Conservation (phyloP, 495 filamentous ascomycete genomes). For the Rusavskia elegans region DNA sequence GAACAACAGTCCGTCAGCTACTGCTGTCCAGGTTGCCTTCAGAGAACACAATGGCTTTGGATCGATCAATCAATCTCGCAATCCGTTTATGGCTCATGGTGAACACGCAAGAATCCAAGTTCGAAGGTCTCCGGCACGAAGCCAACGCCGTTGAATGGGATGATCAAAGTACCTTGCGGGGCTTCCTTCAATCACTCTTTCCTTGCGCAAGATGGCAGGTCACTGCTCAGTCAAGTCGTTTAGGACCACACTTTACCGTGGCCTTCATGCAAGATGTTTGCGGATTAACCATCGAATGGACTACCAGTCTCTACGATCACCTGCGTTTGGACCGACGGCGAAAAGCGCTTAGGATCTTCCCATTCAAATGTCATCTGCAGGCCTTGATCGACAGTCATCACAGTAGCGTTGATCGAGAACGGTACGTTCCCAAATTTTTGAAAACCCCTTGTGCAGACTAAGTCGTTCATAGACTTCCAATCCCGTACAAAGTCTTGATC, state of each 20-base stretch:
- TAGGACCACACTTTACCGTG: slow-evolving; percentile 4
- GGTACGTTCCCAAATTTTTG: background rate
- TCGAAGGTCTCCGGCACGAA: background rate
- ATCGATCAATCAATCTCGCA: background rate
- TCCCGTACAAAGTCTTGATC: slow-evolving; percentile 1
- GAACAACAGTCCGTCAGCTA: background rate
- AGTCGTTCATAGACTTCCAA: background rate
- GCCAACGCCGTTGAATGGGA: slow-evolving; percentile 3
- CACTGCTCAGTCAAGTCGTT: slow-evolving; percentile 1
- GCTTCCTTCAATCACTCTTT: slow-evolving; percentile 3
- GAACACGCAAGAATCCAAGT: background rate
- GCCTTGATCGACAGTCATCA: slow-evolving; percentile 1
- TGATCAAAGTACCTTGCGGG: background rate
- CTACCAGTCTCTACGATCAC: slow-evolving; percentile 4
- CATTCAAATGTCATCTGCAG: slow-evolving; percentile 4
- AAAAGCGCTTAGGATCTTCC: slow-evolving; percentile 2
- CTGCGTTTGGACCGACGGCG: slow-evolving; percentile 1
- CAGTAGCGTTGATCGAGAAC: background rate
- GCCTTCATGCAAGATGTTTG: slow-evolving; percentile 5
- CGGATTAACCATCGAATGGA: slow-evolving; percentile 5
- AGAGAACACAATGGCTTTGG: background rate
- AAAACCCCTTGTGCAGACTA: background rate
- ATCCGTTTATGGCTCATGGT: background rate
- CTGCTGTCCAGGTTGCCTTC: background rate
- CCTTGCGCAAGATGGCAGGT: slow-evolving; percentile 3